Base-by-base conservation (phyloP, 768 basidiomycete genomes). In the Macrolepiota dolichaula region DNA sequence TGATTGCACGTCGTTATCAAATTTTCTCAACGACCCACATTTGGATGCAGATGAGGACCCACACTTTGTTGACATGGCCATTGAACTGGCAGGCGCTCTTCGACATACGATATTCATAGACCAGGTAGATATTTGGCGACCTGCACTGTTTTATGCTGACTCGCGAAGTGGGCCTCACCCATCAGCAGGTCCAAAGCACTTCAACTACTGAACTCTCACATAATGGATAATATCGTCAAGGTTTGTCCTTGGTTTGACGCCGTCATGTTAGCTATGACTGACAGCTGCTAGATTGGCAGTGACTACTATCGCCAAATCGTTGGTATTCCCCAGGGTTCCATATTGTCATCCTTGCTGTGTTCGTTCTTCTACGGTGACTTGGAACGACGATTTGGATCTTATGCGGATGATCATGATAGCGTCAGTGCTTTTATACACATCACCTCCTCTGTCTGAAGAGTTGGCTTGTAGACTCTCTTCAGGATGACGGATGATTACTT, bases 311-410 rank as follows among this genome's bases (percentile, higher is more conserved):
- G 89, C 12, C 97, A 99, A 72, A 84, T 82, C n/a, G 84, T 92
- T 29, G 97, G 97, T 2, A 99, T 99, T 24, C 96, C 97, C 0
- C 97, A 99, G 72, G 97, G 97, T 22, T 98, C 96, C 2, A 86
- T 95, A n/a, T 75, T 98, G n/a, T 97, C 95, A 6, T 83, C 91
- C 0, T 69, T 98, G n/a, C 76, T 99, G 1, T 99, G 97, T 71
- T 90, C 91, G 1, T 92, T 96, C 73, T 97, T 93, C 71, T 99
- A 98, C 65, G 96, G 94, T 5, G 89, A 96, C 68, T 79, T 99
- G 62, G 97, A 98, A 72, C 81, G 75, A 32, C 76, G 68, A 6
- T 79, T 83, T 46, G 75, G 79, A 29, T 71, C 74, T 40, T 86
- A 90, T 63, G 82, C 81, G 1, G 69, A 81, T 3, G 84, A 88